These are phyloP conservation scores for Phytophthora quininea DNA, from an alignment of 352 stramenopile species.

Conservation along the genomic window DNA sequence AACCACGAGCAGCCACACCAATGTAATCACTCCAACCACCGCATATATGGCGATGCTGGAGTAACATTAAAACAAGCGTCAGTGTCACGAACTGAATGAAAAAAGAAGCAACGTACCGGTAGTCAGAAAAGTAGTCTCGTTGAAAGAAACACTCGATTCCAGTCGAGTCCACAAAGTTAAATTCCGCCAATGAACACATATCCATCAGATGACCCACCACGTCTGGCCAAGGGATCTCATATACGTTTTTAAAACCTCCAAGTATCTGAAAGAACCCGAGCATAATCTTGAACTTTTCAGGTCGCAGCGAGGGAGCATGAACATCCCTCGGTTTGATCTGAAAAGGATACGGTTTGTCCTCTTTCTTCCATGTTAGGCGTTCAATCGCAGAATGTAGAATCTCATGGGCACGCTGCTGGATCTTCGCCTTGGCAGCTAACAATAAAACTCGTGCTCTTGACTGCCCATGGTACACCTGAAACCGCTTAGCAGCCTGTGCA, in stretches of 20 bases:
- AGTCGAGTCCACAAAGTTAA: constrained; percentile 71
- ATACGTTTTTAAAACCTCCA: constrained; percentile 73
- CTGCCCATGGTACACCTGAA: constrained; percentile 48
- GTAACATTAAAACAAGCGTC: neutral
- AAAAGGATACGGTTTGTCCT: constrained; percentile 36
- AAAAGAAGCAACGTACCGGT: constrained; percentile 33
- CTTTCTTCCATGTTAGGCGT: constrained; percentile 5
- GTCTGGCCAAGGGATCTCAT: constrained; percentile 74
- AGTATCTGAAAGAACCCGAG: constrained; percentile 82
- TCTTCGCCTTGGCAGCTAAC: constrained; percentile 19
- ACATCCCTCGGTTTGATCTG: constrained; percentile 35
- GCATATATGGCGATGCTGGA: constrained; percentile 48
- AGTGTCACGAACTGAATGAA: neutral
- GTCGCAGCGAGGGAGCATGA: constrained; percentile 38
- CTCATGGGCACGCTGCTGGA: constrained; percentile 6
- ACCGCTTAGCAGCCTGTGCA: constrained; percentile 56
- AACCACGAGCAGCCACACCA: constrained; percentile 41
- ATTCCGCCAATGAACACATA: constrained; percentile 70
- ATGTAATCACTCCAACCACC: constrained; percentile 44
- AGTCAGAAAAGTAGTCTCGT: constrained; percentile 72
- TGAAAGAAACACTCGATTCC: constrained; percentile 69
- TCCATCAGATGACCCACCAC: constrained; percentile 68
- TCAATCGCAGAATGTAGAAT: constrained; percentile 22
- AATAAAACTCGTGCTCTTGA: constrained; percentile 29
- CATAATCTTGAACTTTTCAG: constrained; percentile 85